phyloP scores from a whole-genome alignment of 2,329 filamentous ascomycete genomes.

The Microthyrium microscopicum region DNA sequence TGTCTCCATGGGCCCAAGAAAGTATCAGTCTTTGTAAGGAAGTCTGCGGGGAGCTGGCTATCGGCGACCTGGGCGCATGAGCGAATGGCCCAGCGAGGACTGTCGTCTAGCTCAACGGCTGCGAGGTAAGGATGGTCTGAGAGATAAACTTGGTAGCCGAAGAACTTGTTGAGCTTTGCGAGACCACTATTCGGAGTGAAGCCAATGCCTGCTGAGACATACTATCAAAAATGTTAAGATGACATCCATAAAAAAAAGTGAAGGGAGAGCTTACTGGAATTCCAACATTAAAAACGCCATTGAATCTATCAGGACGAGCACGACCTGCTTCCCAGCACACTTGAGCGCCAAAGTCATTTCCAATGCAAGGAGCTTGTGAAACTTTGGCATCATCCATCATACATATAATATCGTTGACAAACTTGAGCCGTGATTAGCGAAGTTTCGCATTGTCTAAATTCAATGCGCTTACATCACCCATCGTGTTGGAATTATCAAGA shows the following conservation, averaged over 20 bases:
- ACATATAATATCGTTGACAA: constrained; percentile 6
- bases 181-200: constrained; percentile 5
- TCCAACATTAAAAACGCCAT: constrained; percentile 6
- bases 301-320: constrained; percentile 6
- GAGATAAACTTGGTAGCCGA: constrained; percentile 7
- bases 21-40: constrained; percentile 1
- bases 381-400: constrained; percentile 6
- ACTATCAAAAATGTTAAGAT: background rate
- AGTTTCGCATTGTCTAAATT: background rate
- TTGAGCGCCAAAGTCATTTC: constrained; percentile 8
- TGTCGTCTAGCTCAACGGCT: constrained; percentile 5
- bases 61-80: constrained; percentile 6
- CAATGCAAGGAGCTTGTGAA: constrained; percentile 4
- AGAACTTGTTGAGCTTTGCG: constrained; percentile 4
- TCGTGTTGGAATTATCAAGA: constrained; percentile 5
- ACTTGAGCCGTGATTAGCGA: background rate
- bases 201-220: background rate
- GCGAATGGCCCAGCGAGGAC: constrained; percentile 5
- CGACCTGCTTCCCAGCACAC: constrained; percentile 8
- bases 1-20: constrained; percentile 6
- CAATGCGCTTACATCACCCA: constrained; percentile 2
- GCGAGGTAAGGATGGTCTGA: background rate
- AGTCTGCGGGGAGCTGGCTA: background rate
- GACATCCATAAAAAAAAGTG: background rate
- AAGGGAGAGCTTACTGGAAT: constrained; percentile 4